phyloP scores from a whole-genome alignment of 257 asterid genomes.

The Nyctanthes arbortristis region DNA sequence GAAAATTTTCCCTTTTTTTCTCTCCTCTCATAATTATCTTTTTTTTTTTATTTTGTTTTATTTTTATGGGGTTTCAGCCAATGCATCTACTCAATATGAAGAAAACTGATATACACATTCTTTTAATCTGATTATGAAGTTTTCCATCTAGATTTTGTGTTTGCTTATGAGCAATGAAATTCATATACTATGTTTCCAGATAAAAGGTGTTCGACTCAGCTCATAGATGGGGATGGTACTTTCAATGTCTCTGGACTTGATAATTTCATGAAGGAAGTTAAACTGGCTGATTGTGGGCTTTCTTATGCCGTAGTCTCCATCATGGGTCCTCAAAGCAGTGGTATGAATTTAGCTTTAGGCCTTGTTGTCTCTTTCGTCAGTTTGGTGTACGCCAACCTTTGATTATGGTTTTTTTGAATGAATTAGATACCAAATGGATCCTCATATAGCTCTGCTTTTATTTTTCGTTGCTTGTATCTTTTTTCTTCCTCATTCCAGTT shows the following conservation, averaged over 20 bases:
- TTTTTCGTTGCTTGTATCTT: background rate
- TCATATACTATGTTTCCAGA: slow-evolving; percentile 43
- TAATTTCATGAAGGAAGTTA: slow-evolving; percentile 72
- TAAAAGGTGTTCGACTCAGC: slow-evolving; percentile 79
- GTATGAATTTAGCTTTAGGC: slow-evolving; percentile 36
- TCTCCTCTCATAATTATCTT: background rate
- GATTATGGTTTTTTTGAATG: background rate
- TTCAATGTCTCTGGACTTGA: slow-evolving; percentile 79
- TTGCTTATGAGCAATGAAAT: slow-evolving; percentile 16
- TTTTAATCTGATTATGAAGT: background rate
- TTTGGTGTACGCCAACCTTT: slow-evolving; percentile 3
- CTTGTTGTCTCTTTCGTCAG: background rate
- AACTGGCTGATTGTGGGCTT: slow-evolving; percentile 88
- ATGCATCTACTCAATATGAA: slow-evolving; percentile 12
- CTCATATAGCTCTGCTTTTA: background rate
- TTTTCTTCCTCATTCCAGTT: background rate
- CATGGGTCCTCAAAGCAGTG: slow-evolving; percentile 99
- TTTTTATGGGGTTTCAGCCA: no score
- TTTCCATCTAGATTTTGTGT: background rate
- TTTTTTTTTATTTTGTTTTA: background rate
- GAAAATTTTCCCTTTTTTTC: background rate
- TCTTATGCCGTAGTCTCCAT: slow-evolving; percentile 97
- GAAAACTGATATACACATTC: background rate
- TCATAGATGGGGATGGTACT: slow-evolving; percentile 89
- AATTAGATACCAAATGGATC: background rate